Base-by-base conservation (phyloP, 805 yeast species). In the Ogataea trehaloabstinens region DNA sequence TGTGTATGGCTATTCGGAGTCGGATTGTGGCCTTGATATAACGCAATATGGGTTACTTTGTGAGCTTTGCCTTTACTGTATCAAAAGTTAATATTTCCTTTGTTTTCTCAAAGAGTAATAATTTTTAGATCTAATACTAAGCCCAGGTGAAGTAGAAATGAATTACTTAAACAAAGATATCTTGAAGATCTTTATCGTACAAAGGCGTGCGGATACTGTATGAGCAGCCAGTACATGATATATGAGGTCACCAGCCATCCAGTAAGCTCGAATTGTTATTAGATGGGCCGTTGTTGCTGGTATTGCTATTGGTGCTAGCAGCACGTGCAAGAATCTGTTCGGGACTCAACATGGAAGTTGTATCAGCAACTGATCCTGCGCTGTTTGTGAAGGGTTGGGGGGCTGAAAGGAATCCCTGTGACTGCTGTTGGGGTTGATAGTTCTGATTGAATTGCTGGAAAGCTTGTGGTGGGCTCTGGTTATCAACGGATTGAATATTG, bases 261-360 rank as follows among this genome's bases (percentile, higher is more conserved):
- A 51, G 44, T 10, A 49, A 33, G 7, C 33, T 22, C 10, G 20
- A 6, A 17, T 25, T 43, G 19, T 36, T 35, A 36, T 19, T 29
- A 18, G 33, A 27, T 5, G 37, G 19, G 21, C 31, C 38, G 27
- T 41, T 40, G 20, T 35, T 45, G 34, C 20, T 31, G 17, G 35
- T 31, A 21, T 34, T 39, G 27, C 40, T 40, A 20, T 35, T 45
- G 10, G 36, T 31, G 28, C 45, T 48, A 6, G 44, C 44, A 16
- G 56, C 64, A 34, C 62, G 51, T 11, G 66, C 63, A 22, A 62
- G 48, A 7, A 62, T 60, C 40, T 62, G 65, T 34, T 61, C 65
- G 7, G 66, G 66, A 28, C 62, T 57, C 30, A 61, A 37, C 37
- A 52, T 46, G 2, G 56, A 25, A 28, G 37, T 40, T 18, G 31